These are phyloP conservation scores for Torulaspora quercuum DNA, from an alignment of 805 yeast genomes.

Conservation along the genomic window DNA sequence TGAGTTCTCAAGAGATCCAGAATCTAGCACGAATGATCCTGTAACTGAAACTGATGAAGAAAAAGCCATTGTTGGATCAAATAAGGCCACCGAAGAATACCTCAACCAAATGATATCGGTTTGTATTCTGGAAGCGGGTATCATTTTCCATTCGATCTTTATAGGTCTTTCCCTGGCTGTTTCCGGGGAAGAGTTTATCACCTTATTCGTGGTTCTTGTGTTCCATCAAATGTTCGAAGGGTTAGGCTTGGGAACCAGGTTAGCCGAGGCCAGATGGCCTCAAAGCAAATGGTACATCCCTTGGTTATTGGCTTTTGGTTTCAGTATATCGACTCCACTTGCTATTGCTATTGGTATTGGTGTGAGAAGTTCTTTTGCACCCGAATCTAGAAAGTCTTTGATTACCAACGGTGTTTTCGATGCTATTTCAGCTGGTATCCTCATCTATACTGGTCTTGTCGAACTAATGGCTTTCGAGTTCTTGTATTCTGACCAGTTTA, in stretches of 20 bases:
- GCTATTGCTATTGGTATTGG: constrained; percentile 74
- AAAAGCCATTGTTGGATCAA: neutral
- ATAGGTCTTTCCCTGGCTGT: constrained; percentile 67
- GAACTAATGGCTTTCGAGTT: constrained; percentile 75
- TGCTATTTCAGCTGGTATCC: constrained; percentile 66
- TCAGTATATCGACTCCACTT: constrained; percentile 63
- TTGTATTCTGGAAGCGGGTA: constrained; percentile 63
- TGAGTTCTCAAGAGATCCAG: neutral
- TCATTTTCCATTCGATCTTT: constrained; percentile 70
- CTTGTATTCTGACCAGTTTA: constrained; percentile 41
- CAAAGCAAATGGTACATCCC: constrained; percentile 37
- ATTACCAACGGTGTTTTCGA: constrained; percentile 64
- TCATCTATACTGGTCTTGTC: constrained; percentile 68
- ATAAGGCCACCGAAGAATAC: neutral
- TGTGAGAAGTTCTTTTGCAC: constrained; percentile 55
- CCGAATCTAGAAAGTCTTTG: constrained; percentile 50
- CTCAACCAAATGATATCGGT: neutral
- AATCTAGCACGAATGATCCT: too few relatives aligned
- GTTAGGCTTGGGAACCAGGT: constrained; percentile 69
- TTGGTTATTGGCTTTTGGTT: constrained; percentile 48
- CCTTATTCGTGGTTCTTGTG: constrained; percentile 59
- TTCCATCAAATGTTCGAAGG: constrained; percentile 82
- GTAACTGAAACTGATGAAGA: neutral
- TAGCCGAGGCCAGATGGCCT: constrained; percentile 58
- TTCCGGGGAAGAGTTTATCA: constrained; percentile 58